phyloP scores from a whole-genome alignment of 106 monocot species.

The Allium cepa region DNA sequence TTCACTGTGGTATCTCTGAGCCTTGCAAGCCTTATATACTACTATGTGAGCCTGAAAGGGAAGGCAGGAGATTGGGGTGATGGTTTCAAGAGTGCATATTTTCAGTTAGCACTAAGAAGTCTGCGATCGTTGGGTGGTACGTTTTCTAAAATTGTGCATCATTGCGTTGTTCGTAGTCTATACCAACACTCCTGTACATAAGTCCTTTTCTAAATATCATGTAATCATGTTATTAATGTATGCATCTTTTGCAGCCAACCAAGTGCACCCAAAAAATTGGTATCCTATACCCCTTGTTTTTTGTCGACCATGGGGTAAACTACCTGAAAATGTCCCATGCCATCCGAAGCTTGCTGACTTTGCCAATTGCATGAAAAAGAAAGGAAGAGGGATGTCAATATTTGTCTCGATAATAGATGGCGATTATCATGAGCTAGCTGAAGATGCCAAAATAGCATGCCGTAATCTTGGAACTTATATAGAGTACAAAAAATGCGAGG shows the following conservation, averaged over 20 bases:
- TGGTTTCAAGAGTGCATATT: conserved; percentile 98
- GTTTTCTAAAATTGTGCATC: neutral
- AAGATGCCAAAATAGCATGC: conserved; percentile 81
- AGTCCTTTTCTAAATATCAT: too few species aligned
- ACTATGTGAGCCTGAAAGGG: conserved; percentile 97
- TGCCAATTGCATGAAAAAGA: conserved; percentile 99
- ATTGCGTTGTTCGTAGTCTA: too few species aligned
- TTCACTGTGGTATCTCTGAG: conserved; percentile 94
- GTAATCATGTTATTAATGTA: neutral
- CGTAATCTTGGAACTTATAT: conserved; percentile 86
- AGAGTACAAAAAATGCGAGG: conserved; percentile 91
- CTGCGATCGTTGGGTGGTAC: conserved; percentile 97
- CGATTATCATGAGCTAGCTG: conserved; percentile 80
- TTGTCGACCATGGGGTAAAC: conserved; percentile 96
- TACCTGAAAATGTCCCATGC: conserved; percentile 96
- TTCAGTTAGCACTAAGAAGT: conserved; percentile 83
- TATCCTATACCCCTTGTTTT: conserved; percentile 95
- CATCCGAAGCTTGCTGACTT: conserved; percentile 99
- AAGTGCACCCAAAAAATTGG: conserved; percentile 98
- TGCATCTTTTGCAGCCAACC: conserved; percentile 42
- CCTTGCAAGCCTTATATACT: conserved; percentile 96
- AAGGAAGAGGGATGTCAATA: conserved; percentile 96
- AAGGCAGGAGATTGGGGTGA: conserved; percentile 99
- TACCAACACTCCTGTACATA: too few species aligned
- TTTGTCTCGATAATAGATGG: conserved; percentile 89